A percentile compares a stretch with the other conserved stretches of the same genome.
phyloP scores from a whole-genome alignment of 2,329 filamentous ascomycete genomes.

The Hirsutella thompsonii region DNA sequence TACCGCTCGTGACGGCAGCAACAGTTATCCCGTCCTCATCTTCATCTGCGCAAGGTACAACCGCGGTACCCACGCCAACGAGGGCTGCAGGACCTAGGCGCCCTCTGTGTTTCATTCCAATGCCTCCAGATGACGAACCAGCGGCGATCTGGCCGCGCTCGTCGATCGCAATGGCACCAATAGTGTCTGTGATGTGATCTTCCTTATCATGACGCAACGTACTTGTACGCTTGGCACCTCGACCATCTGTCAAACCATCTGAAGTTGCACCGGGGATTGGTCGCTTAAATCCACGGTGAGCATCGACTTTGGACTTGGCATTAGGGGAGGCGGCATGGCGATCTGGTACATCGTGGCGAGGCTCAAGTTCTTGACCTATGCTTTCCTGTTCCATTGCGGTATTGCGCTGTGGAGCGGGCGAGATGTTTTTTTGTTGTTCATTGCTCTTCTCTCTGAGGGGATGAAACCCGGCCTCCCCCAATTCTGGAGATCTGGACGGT shows the following conservation, averaged over 20 bases:
- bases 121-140: conserved; percentile 90
- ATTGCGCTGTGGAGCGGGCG: neutral
- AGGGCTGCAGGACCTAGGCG: conserved; percentile 86
- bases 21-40: conserved; percentile 61
- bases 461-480: neutral
- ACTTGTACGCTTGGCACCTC: conserved; percentile 9
- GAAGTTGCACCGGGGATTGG: conserved; percentile 7
- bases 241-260: conserved; percentile 2
- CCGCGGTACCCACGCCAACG: conserved; percentile 79
- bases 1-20: conserved; percentile 82
- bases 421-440: neutral
- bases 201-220: conserved; percentile 25
- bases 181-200: conserved; percentile 73
- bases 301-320: conserved; percentile 3
- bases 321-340: conserved; percentile 2
- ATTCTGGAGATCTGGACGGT: neutral
- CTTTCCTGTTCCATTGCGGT: too few relatives aligned
- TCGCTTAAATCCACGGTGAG: conserved; percentile 22
- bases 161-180: conserved; percentile 91
- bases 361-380: neutral
- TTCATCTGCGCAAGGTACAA: conserved; percentile 62
- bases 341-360: conserved; percentile 8
- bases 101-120: conserved; percentile 94
- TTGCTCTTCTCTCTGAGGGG: neutral
- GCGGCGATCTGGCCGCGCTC: conserved; percentile 77